These are phyloP conservation scores for Thalassiosira ordinaria DNA, from an alignment of 352 stramenopile species.

Conservation along the genomic window DNA sequence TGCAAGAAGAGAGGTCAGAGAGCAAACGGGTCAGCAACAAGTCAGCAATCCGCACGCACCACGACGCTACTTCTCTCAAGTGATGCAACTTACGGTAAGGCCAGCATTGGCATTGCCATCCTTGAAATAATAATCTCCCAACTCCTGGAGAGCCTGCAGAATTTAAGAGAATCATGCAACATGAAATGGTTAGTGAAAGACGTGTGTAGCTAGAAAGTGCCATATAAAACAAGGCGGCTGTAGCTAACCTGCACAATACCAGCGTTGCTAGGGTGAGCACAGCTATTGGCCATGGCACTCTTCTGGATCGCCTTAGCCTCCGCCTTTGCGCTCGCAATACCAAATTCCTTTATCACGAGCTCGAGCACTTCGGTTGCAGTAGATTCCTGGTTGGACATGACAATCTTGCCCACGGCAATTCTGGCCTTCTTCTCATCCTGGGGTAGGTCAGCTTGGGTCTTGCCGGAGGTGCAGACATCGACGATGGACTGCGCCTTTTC, in stretches of 20 bases:
- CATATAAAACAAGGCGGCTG: no score
- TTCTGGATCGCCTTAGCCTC: conserved; percentile 58
- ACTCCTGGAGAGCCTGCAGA: conserved; percentile 69
- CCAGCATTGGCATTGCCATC: conserved; percentile 56
- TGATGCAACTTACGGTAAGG: conserved; percentile 25
- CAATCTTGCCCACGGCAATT: conserved; percentile 63
- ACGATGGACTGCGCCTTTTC: conserved; percentile 37
- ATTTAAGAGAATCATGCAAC: no score
- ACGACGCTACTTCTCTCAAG: no score
- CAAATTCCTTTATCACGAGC: conserved; percentile 70
- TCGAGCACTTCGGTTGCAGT: conserved; percentile 58
- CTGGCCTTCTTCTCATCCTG: conserved; percentile 59
- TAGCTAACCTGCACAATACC: conserved; percentile 47
- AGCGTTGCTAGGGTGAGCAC: conserved; percentile 62
- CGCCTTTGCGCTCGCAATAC: conserved; percentile 47
- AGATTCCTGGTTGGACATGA: conserved; percentile 54
- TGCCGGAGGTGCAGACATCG: conserved; percentile 40
- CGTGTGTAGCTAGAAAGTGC: no score
- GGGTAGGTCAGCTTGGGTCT: conserved; percentile 63
- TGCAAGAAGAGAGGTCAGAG: no score
- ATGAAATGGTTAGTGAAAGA: no score
- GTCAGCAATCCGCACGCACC: not conserved
- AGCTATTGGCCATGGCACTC: conserved; percentile 38
- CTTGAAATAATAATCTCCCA: conserved; percentile 71
- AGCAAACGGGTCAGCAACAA: no score